Base-by-base conservation (phyloP, 169 alveolate species). In the Eimeria maxima region DNA sequence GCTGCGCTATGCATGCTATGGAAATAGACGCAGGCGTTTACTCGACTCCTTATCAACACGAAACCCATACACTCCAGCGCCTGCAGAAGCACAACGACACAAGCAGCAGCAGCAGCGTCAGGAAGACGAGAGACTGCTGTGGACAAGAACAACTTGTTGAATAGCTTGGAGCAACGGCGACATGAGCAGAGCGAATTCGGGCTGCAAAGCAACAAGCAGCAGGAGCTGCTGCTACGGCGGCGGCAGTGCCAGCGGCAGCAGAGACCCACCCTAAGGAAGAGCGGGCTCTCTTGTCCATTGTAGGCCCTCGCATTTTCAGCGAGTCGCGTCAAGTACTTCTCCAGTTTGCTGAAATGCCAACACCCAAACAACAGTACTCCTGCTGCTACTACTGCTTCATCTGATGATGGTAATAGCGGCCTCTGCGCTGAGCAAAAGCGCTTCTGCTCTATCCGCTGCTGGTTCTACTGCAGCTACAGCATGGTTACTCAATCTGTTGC, bases 261-360 rank as follows among this genome's bases (percentile, higher is more conserved):
- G 84, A 45, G 53, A 16, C 96, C 22, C 44, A 93, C 96, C 73
- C 96, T 76, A 22, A 93, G 80, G 65, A 74, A 93, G 47, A 93
- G 47, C 63, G 94, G 90, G 20, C 93, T 74, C 44, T 93, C 96
- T 20, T 93, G 73, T 11, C 96, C 96, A 60, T 93, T 93, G 63
- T 83, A 93, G 4, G 50, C 45, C 55, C 96, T 93, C 86, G 96
- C 96, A 44, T 93, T 93, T 42, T 78, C 96, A 4, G 94, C 94
- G 60, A 93, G 63, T 8, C 96, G 81, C 6, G 96, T 74, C 55
- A 93, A 45, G 27, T 93, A 80, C 81, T 93, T 93, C 84, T 93
- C 96, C 60, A 93, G 69, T 50, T 93, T 93, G 55, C 96, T 93
- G 93, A 3, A 47, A 50, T 1, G 45, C 53, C 11, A n/a, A 29